Conservation (phyloP, 176 grass and related monocot species). For the Eragrostis curvula region DNA sequence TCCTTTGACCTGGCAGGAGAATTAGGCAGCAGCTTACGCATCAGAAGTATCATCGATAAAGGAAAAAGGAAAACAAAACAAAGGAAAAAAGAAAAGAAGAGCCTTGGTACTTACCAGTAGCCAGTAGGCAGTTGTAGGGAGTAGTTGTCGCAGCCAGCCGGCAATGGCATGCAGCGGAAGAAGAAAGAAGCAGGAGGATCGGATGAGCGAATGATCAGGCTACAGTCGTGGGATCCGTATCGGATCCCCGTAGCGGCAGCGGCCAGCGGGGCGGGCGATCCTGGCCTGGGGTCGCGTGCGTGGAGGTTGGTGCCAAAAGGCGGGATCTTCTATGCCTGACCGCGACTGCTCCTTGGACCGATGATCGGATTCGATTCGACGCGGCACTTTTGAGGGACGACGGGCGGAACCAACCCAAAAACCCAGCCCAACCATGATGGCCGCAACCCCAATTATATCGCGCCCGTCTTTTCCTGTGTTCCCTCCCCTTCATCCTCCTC, state of each 20-base stretch:
- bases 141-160: not conserved
- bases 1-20: slow-evolving; percentile 81
- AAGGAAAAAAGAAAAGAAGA: slow-evolving; percentile 41
- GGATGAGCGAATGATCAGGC: slow-evolving; percentile 15
- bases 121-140: not conserved
- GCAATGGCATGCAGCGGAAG: not conserved
- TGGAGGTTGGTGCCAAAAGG: slow-evolving; percentile 69
- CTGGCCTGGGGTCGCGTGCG: slow-evolving; percentile 46
- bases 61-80: slow-evolving; percentile 40
- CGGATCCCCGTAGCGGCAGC: slow-evolving; percentile 40
- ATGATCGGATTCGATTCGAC: slow-evolving; percentile 83
- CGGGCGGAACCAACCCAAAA: not conserved
- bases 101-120: not conserved
- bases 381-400: slow-evolving; percentile 50
- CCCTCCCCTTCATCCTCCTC: slow-evolving; percentile 3
- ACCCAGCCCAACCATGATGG: slow-evolving; percentile 30
- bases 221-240: slow-evolving; percentile 38
- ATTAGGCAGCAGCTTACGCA: slow-evolving; percentile 41
- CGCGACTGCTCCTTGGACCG: slow-evolving; percentile 85
- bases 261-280: not conserved
- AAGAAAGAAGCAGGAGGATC: not conserved
- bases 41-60: slow-evolving; percentile 31
- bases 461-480: slow-evolving; percentile 65
- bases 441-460: slow-evolving; percentile 37
- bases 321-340: slow-evolving; percentile 75